A percentile compares a stretch with the other conserved stretches of the same genome.
These are phyloP conservation scores for Acarospora socialis DNA, from an alignment of 2,329 filamentous ascomycete genomes.

Conservation along the genomic window DNA sequence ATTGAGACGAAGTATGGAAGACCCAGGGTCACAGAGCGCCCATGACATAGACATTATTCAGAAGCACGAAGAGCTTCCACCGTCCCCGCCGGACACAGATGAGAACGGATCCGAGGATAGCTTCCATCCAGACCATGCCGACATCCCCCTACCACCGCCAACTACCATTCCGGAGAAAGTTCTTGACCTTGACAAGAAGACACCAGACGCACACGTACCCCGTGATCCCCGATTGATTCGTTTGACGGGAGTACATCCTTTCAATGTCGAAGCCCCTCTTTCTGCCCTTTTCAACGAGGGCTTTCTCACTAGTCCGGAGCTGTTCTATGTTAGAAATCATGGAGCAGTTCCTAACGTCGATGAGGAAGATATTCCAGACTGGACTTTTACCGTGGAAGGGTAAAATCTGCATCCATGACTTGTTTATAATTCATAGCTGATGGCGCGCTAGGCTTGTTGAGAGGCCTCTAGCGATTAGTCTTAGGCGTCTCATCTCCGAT, in stretches of 20 bases:
- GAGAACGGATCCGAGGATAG: conserved; percentile 10
- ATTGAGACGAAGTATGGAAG: no score
- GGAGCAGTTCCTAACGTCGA: conserved; percentile 63
- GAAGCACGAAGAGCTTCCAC: conserved; percentile 10
- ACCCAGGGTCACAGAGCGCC: conserved; percentile 8
- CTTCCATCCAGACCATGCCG: conserved; percentile 8
- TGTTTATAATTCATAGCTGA: conserved; percentile 11
- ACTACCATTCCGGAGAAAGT: conserved; percentile 44
- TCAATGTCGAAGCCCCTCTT: conserved; percentile 78
- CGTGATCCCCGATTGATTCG: conserved; percentile 71
- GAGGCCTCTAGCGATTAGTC: conserved; percentile 54
- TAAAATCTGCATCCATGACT: conserved; percentile 15
- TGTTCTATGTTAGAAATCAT: conserved; percentile 89
- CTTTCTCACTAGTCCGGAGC: conserved; percentile 71
- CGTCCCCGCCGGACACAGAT: conserved; percentile 12
- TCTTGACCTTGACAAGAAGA: conserved; percentile 63
- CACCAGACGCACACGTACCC: conserved; percentile 67
- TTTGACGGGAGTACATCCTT: conserved; percentile 77
- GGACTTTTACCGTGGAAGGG: conserved; percentile 74
- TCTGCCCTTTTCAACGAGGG: conserved; percentile 61
- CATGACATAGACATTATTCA: conserved; percentile 1
- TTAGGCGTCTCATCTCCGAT: conserved; percentile 56
- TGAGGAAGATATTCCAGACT: conserved; percentile 58
- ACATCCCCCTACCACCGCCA: conserved; percentile 50
- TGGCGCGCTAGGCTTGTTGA: conserved; percentile 48